A percentile compares a stretch with the other conserved stretches of the same genome.
Evolutionary conservation across 2,329 filamentous ascomycete genomes (phyloP).

Genomic region (Hypoxylon sp.): DNA sequence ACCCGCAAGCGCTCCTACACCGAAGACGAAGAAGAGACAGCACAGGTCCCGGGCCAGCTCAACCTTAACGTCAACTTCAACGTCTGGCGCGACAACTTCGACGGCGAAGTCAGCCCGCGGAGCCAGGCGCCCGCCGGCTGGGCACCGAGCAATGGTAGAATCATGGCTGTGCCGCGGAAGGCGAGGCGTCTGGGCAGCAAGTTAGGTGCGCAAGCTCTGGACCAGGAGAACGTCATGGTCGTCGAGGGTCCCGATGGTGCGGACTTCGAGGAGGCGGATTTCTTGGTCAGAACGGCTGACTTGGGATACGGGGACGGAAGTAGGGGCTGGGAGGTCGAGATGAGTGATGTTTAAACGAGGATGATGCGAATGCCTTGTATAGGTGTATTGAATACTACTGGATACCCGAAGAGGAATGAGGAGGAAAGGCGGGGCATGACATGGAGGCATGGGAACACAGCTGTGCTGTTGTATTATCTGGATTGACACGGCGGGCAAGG

Average conservation of each 20-base stretch:
- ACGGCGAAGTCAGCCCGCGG: constrained; percentile 58
- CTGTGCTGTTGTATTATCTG: constrained; percentile 18
- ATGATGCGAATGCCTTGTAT: not conserved
- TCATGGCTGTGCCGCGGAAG: constrained; percentile 63
- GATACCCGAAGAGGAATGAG: constrained; percentile 16
- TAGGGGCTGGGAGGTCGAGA: constrained; percentile 56
- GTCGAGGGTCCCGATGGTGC: constrained; percentile 47
- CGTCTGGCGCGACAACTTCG: constrained; percentile 48
- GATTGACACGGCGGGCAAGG: constrained; percentile 14
- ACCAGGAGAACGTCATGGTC: constrained; percentile 62
- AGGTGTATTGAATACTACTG: constrained; percentile 3
- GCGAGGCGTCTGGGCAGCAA: constrained; percentile 42
- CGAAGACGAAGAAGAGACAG: constrained; percentile 59
- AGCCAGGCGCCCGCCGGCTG: constrained; percentile 56
- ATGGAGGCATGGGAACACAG: not conserved
- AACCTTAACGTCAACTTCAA: constrained; percentile 48
- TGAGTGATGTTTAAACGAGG: constrained; percentile 53
- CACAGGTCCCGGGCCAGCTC: constrained; percentile 42
- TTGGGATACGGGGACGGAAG: constrained; percentile 27
- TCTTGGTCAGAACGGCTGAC: constrained; percentile 62
- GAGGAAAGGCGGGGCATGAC: not conserved
- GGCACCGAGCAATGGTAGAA: constrained; percentile 55
- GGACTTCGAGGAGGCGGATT: constrained; percentile 79
- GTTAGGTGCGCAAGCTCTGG: constrained; percentile 46
- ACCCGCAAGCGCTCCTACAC: constrained; percentile 64